A percentile compares a stretch with the other conserved stretches of the same genome.
phyloP scores from a whole-genome alignment of 495 filamentous ascomycete species.

The Penicillium atrosanguineum region DNA sequence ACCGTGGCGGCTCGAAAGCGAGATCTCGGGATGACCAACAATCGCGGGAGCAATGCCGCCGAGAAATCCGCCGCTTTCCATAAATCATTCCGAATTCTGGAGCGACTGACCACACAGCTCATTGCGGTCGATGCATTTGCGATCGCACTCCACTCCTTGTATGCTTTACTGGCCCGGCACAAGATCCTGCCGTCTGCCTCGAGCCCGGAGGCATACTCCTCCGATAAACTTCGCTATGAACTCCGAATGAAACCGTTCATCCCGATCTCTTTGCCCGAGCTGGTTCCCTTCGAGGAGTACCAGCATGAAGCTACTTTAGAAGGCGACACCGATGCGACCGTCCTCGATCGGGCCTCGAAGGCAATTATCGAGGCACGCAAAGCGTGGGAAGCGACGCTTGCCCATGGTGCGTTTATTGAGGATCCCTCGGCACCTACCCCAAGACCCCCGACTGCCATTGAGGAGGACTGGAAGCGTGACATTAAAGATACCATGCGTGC shows the following conservation, averaged over 20 bases:
- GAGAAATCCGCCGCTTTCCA: conserved; percentile 40
- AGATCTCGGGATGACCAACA: conserved; percentile 16
- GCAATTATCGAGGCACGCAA: conserved; percentile 61
- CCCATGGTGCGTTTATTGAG: conserved; percentile 36
- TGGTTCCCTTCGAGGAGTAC: conserved; percentile 67
- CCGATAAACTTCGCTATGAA: conserved; percentile 71
- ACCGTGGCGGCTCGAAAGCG: conserved; percentile 35
- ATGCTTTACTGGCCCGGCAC: conserved; percentile 62
- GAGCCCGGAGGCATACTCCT: conserved; percentile 66
- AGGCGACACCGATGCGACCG: conserved; percentile 34
- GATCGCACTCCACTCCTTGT: conserved; percentile 64
- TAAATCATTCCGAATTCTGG: conserved; percentile 57
- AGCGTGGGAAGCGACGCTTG: conserved; percentile 60
- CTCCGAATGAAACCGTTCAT: conserved; percentile 89
- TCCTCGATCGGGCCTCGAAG: conserved; percentile 61
- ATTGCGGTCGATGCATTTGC: conserved; percentile 68
- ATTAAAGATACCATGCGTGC: conserved; percentile 59
- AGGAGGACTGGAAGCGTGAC: conserved; percentile 57
- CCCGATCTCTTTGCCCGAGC: conserved; percentile 62
- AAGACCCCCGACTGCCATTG: conserved; percentile 46
- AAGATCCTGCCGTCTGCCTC: conserved; percentile 50
- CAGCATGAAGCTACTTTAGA: conserved; percentile 37
- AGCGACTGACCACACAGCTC: conserved; percentile 62
- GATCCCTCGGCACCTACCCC: conserved; percentile 24
- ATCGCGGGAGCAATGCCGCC: conserved; percentile 1